phyloP scores from a whole-genome alignment of 176 grass and related monocot genomes.

The Thalia dealbata region DNA sequence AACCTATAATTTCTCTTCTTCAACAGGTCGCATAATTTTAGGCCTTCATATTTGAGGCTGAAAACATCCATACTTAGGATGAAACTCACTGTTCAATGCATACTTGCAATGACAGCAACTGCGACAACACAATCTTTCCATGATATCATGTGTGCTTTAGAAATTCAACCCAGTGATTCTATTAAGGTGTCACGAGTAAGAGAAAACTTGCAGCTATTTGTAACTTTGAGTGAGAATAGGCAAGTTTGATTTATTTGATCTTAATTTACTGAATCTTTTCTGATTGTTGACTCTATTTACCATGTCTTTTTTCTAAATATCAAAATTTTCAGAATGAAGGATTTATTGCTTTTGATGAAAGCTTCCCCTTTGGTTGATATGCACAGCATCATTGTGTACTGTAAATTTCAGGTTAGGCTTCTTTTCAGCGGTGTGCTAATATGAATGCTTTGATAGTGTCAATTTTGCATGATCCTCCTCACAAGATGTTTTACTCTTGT shows the following conservation, averaged over 20 bases:
- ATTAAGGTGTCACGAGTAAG: constrained; percentile 64
- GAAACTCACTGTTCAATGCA: constrained; percentile 70
- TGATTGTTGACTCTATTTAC: neutral
- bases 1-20: constrained; percentile 18
- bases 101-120: constrained; percentile 98
- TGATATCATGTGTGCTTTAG: constrained; percentile 71
- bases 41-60: constrained; percentile 92
- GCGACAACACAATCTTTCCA: constrained; percentile 70
- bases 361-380: constrained; percentile 63
- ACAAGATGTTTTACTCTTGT: neutral
- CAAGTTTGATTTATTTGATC: constrained; percentile 12
- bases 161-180: constrained; percentile 59
- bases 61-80: constrained; percentile 61
- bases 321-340: constrained; percentile 46
- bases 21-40: constrained; percentile 94
- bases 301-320: neutral
- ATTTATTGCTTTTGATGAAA: constrained; percentile 77
- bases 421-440: constrained; percentile 21
- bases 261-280: neutral
- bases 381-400: constrained; percentile 89
- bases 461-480: neutral
- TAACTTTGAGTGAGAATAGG: constrained; percentile 65
- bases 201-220: constrained; percentile 61
- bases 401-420: constrained; percentile 86
- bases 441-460: neutral